Evolutionary conservation across 495 filamentous ascomycete species (phyloP).

Genomic region (Penicillium coprophilum): DNA sequence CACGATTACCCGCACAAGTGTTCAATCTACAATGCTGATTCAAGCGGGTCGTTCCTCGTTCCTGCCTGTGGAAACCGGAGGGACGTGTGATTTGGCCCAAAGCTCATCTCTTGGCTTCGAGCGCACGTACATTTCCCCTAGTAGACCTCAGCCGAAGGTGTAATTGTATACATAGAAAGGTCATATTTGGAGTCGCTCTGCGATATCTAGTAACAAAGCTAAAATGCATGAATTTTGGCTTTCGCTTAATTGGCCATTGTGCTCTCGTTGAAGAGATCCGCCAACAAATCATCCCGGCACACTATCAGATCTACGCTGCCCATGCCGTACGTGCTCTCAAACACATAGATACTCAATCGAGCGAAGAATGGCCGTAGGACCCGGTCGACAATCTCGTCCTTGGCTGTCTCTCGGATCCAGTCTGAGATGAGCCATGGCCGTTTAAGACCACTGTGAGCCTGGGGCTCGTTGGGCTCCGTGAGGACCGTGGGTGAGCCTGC

Average conservation of each 20-base stretch:
- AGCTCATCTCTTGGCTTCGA: too few relatives aligned
- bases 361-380: constrained; percentile 87
- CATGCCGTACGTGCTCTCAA: constrained; percentile 90
- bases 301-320: constrained; percentile 63
- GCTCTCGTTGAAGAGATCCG: constrained; percentile 81
- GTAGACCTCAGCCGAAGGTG: too few relatives aligned
- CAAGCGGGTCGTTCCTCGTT: too few relatives aligned
- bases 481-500: constrained; percentile 38
- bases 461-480: constrained; percentile 36
- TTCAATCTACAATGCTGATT: too few relatives aligned
- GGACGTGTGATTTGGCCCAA: too few relatives aligned
- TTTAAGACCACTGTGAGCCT: constrained; percentile 28
- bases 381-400: constrained; percentile 70
- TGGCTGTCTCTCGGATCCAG: constrained; percentile 49
- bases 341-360: constrained; percentile 85
- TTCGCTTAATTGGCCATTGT: constrained; percentile 45
- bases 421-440: constrained; percentile 46
- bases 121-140: too few relatives aligned
- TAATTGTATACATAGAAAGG: constrained; percentile 4
- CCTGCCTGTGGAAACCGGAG: too few relatives aligned
- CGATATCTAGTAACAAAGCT: neutral
- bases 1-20: too few relatives aligned
- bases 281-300: constrained; percentile 68
- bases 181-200: constrained; percentile 7
- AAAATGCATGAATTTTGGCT: neutral